Evolutionary conservation across 2,329 filamentous ascomycete genomes (phyloP), one percentile per base, ranked within the genome.

Genomic region (Thermothelomyces thermophilus): DNA sequence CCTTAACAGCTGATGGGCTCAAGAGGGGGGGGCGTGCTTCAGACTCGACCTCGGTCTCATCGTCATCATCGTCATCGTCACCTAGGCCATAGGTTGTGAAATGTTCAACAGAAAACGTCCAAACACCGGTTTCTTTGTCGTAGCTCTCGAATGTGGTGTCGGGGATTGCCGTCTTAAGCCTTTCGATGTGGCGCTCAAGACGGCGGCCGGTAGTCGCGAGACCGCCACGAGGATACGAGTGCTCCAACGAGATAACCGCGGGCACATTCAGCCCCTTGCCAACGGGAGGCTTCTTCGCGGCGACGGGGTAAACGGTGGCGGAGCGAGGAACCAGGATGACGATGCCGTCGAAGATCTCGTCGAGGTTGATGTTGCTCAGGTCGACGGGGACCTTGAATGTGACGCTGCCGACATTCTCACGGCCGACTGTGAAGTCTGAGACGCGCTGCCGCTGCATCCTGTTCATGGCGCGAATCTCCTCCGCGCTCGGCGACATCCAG

Each of bases 51-150:
- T 84, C 74, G 7, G 80, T 82, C 44, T 87, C 84, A 46, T 82
- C 79, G 31, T 86, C 80, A 24, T 86, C 84, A 24, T 88, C 84
- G 39, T 90, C 87, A 46, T 83, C 80, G 35, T 87, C 88, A 56
- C 91, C 86, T 47, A 97, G 76, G 35, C 87, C 90, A 64, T 98
- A 98, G 1, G 90, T 95, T 1, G 91, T 97, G 67, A 94, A 98
- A 67, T 98, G 93, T 62, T 91, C 83, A n/a, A 98, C 93, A 9
- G 75, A 82, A 71, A 98, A 98, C 13, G 80, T 80, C 94, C 94
- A 98, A 41, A 87, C 79, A 46, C 91, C 93, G 46, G 83, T 90
- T 1, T 87, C 76, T 50, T 76, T 73, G 56, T 94, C 79, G 66
- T 96, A 98, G 60, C 77, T 76, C 60, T 90, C 75, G 61, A 95